Base-by-base conservation (phyloP, 164 flowering plant species). In the Sedum album region DNA sequence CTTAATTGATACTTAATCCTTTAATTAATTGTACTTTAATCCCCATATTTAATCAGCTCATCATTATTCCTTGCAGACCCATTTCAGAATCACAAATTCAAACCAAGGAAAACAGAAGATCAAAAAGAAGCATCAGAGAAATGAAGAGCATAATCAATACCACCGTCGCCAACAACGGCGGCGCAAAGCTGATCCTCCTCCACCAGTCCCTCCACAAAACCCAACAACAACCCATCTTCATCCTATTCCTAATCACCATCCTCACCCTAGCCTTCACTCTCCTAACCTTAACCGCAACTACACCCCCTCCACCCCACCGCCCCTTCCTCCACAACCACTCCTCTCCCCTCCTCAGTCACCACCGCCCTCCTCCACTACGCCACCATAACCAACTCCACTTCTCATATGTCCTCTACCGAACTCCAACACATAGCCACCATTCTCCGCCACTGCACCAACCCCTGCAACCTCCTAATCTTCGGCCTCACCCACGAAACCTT, bases 401-500 rank as follows among this genome's bases (percentile, higher is more conserved):
- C 70, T 76, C 79, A 72, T 55, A 86, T 93, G 93, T 63, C 91
- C 49, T n/a, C 75, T 41, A 25, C 76, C 15, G 96, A 93, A 66
- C 79, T 89, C 69, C 68, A 67, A 35, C 33, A 82, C 73, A 72
- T 90, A 53, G 75, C 89, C 68, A 60, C 75, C 74, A 77, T 78
- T 6, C 82, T 90, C 76, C 76, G 66, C 46, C 72, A 66, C 66
- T 81, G 86, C 75, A 35, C 83, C 2, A 44, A 81, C 23, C 78
- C 84, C 5, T 85, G 91, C 69, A 88, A 91, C 72, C 65, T 94
- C 81, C 92, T 94, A 67, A 63, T 90, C 31, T 94, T 94, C 76
- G 96, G 99, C 18, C 81, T 94, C 66, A 85, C 87, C 66, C 93
- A 80, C 80, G 99, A 94, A 71, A 84, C 90, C 72, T 88, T 84